Percentiles rank a stretch among this genome's conserved stretches.
Conservation (phyloP, 345 rosid genomes). For the Eucalyptus tenuipes region DNA sequence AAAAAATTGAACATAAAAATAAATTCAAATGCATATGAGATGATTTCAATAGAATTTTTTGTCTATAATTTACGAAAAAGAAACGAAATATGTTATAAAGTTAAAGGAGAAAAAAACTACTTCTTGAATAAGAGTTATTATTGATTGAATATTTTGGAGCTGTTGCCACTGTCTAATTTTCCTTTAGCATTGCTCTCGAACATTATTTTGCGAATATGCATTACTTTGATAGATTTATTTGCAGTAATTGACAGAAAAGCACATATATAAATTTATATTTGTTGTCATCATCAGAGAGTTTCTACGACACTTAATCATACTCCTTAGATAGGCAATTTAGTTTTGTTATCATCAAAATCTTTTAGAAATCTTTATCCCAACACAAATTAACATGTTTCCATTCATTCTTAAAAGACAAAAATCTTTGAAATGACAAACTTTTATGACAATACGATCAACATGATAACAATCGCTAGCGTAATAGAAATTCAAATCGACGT, state of each 20-base stretch:
- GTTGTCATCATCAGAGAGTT: background rate
- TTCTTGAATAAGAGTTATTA: background rate
- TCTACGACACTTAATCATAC: background rate
- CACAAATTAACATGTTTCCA: background rate
- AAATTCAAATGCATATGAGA: background rate
- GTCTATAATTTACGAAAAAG: background rate
- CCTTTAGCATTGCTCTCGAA: background rate
- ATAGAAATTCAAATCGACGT: rapidly evolving
- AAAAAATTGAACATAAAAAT: background rate
- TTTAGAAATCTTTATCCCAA: background rate
- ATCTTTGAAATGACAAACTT: background rate
- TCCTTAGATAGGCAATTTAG: background rate
- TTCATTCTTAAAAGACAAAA: too few relatives aligned
- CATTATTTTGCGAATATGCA: background rate
- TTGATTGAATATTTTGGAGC: background rate
- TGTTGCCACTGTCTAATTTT: background rate
- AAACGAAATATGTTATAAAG: background rate
- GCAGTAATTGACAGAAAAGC: background rate
- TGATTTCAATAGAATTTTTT: too few relatives aligned
- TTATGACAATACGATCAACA: background rate
- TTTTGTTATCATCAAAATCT: background rate
- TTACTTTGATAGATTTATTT: background rate
- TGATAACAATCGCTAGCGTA: rapidly evolving
- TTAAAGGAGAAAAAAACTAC: background rate
- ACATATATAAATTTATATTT: too few relatives aligned